Conservation (phyloP, 495 filamentous ascomycete genomes). For the Evansstolkia leycettana region DNA sequence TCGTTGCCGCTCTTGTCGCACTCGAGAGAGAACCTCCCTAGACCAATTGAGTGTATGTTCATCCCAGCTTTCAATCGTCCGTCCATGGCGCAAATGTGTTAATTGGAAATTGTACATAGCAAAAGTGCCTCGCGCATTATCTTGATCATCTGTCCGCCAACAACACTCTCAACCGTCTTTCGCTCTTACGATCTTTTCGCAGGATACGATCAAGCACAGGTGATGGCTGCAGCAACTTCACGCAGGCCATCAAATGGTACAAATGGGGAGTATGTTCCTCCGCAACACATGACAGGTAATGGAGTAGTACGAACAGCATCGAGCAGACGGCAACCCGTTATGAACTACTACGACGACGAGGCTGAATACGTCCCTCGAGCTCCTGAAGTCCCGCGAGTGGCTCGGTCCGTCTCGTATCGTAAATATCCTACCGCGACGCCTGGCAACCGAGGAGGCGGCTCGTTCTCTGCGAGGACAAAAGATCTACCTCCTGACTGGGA, state of each 20-base stretch:
- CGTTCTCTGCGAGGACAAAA: slow-evolving; percentile 11
- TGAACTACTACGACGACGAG: background rate
- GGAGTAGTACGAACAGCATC: slow-evolving; percentile 26
- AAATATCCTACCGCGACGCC: slow-evolving; percentile 1
- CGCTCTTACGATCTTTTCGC: background rate
- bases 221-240: slow-evolving; percentile 5
- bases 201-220: background rate
- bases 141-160: no score
- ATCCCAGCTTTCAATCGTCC: no score
- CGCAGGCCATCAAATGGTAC: slow-evolving; percentile 1
- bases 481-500: slow-evolving; percentile 4
- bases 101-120: no score
- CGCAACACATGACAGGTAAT: slow-evolving; percentile 31
- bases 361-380: slow-evolving; percentile 13
- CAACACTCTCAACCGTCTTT: no score
- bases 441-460: slow-evolving; percentile 4
- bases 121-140: no score
- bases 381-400: slow-evolving; percentile 46
- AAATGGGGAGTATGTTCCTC: slow-evolving; percentile 35
- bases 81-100: no score
- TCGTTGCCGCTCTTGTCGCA: no score
- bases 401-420: slow-evolving; percentile 45
- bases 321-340: slow-evolving; percentile 19
- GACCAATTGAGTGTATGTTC: no score
- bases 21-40: no score